These are phyloP conservation scores for Paramecium caudatum DNA, from an alignment of 73 alveolate species.

Conservation along the genomic window DNA sequence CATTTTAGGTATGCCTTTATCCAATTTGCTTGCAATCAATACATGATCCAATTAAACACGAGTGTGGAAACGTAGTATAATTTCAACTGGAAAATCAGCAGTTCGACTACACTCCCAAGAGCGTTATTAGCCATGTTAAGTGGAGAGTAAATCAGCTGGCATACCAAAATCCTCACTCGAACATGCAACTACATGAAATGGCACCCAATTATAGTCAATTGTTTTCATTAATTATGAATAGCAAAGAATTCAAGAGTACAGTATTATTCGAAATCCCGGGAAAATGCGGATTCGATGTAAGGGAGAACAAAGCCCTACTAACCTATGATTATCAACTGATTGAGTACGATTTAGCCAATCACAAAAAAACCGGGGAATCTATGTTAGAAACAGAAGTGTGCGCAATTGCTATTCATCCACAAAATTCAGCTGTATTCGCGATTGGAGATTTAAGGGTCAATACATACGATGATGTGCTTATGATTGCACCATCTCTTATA, in stretches of 20 bases:
- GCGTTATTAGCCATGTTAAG: constrained; percentile 69
- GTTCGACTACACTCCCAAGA: constrained; percentile 97
- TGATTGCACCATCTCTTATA: neutral
- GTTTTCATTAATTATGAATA: neutral
- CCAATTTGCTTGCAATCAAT: constrained; percentile 88
- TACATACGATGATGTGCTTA: neutral
- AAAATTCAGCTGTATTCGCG: constrained; percentile 16
- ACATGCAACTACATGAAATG: constrained; percentile 77
- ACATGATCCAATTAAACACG: constrained; percentile 93
- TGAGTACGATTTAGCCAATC: constrained; percentile 18
- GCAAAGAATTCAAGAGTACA: neutral
- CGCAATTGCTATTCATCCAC: constrained; percentile 25
- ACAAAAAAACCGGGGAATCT: constrained; percentile 26
- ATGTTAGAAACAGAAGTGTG: neutral
- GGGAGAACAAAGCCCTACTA: neutral
- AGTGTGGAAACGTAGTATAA: constrained; percentile 89
- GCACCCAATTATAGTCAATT: constrained; percentile 71
- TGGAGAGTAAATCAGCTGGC: constrained; percentile 65
- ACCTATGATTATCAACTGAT: neutral
- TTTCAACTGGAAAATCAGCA: constrained; percentile 94
- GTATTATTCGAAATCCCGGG: neutral
- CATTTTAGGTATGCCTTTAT: constrained; percentile 94
- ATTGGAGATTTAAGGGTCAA: constrained; percentile 49
- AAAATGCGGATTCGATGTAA: neutral
- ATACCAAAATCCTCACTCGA: constrained; percentile 69